These are phyloP conservation scores for Capsaspora owczarzaki DNA, from an alignment of 78 protist genomes.

Conservation along the genomic window DNA sequence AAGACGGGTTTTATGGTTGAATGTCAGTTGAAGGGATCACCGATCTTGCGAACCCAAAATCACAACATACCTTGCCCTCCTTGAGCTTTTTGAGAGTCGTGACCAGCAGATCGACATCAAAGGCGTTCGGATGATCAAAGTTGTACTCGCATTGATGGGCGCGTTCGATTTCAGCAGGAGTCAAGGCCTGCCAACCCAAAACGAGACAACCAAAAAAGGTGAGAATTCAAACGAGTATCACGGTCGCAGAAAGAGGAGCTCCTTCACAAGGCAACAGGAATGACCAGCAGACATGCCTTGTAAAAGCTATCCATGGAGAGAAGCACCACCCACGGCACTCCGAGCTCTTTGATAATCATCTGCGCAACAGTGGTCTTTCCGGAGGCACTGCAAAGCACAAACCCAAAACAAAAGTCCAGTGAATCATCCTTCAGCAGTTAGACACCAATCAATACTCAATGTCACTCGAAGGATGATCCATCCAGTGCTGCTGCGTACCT, in stretches of 20 bases:
- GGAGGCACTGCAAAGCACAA: neutral
- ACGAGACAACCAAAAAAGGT: neutral
- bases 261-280: neutral
- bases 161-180: neutral
- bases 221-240: neutral
- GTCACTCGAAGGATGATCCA: too few relatives aligned
- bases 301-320: conserved; percentile 20
- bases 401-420: neutral
- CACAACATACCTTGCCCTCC: conserved; percentile 10
- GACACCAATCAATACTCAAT: too few relatives aligned
- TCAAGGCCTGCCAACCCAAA: neutral
- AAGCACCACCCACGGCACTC: conserved; percentile 8
- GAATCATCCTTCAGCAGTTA: too few relatives aligned
- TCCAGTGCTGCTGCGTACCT: neutral
- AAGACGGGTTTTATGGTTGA: too few relatives aligned
- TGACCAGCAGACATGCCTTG: neutral
- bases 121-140: conserved; percentile 34
- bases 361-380: conserved; percentile 36
- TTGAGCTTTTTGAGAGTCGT: conserved; percentile 18
- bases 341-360: conserved; percentile 8
- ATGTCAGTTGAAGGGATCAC: too few relatives aligned
- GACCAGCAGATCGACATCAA: conserved; percentile 17
- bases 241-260: neutral
- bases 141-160: conserved; percentile 18
- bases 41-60: neutral